phyloP scores from a whole-genome alignment of 1,139 yeast species.

The Pichia sp. region DNA sequence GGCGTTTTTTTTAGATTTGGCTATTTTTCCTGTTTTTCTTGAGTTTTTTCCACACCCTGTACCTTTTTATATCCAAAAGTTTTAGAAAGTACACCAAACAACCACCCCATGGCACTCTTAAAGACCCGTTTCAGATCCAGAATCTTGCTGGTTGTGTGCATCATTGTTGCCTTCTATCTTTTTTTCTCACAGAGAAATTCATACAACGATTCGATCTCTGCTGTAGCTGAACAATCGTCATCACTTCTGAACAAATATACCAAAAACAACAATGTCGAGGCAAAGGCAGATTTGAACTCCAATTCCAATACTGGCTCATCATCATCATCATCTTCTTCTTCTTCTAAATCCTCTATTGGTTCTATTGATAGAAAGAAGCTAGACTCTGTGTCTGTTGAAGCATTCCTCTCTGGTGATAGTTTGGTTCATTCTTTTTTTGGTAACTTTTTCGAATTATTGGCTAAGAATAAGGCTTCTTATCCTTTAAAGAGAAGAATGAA shows the following conservation, averaged over 20 bases:
- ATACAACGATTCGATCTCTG: neutral
- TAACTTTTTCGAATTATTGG: constrained; percentile 23
- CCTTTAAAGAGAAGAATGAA: constrained; percentile 24
- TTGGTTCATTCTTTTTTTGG: constrained; percentile 24
- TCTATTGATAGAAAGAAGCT: neutral
- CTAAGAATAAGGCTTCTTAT: constrained; percentile 19
- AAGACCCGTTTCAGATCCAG: neutral
- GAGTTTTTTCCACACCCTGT: neutral
- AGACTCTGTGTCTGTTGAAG: constrained; percentile 12
- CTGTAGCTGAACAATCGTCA: neutral
- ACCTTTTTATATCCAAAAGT: neutral
- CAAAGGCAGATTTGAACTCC: no score
- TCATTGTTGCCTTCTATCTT: neutral
- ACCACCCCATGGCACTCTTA: neutral
- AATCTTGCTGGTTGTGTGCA: neutral
- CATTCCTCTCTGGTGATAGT: constrained; percentile 23
- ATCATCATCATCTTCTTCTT: no score
- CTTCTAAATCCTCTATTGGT: neutral
- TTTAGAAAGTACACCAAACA: no score
- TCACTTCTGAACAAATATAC: neutral
- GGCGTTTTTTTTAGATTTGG: no score
- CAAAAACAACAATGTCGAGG: neutral
- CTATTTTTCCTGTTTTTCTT: neutral
- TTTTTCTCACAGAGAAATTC: neutral
- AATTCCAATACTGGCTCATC: no score